Conservation (phyloP, 2,329 filamentous ascomycete species). For the Bimuria novae-zelandiae region DNA sequence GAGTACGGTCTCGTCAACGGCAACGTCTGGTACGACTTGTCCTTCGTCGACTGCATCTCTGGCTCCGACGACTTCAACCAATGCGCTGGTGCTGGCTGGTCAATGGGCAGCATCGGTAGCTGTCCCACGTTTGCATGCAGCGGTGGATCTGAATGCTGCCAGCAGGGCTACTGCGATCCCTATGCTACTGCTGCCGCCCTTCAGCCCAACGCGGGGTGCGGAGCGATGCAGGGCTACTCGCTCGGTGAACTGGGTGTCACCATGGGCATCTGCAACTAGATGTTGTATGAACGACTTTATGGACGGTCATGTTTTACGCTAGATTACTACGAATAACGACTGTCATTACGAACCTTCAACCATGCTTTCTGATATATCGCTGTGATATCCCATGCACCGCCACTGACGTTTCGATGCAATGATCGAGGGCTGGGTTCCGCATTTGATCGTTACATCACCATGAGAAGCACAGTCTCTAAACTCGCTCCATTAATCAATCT, state of each 20-base stretch:
- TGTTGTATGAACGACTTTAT: neutral
- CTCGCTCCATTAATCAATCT: too few species aligned
- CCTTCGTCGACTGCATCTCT: constrained; percentile 16
- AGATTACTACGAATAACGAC: constrained; percentile 1
- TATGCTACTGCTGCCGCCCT: neutral
- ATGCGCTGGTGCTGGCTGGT: constrained; percentile 9
- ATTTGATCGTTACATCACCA: too few species aligned
- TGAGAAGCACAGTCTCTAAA: too few species aligned
- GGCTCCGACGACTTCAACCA: constrained; percentile 11
- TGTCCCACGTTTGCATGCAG: constrained; percentile 5
- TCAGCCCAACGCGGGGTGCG: constrained; percentile 7
- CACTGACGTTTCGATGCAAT: too few species aligned
- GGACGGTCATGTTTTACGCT: neutral
- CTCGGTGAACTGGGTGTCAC: constrained; percentile 1
- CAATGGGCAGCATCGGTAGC: constrained; percentile 5
- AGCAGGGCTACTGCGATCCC: constrained; percentile 12
- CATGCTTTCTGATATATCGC: too few species aligned
- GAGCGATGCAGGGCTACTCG: constrained; percentile 8
- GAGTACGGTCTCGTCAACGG: constrained; percentile 8
- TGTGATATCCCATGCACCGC: too few species aligned
- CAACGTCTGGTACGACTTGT: constrained; percentile 17
- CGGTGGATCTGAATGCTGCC: constrained; percentile 7
- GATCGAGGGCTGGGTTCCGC: too few species aligned
- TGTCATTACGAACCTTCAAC: neutral
- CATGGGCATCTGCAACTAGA: constrained; percentile 11